phyloP scores from a whole-genome alignment of 768 basidiomycete genomes.

The Cubamyces lactineus region DNA sequence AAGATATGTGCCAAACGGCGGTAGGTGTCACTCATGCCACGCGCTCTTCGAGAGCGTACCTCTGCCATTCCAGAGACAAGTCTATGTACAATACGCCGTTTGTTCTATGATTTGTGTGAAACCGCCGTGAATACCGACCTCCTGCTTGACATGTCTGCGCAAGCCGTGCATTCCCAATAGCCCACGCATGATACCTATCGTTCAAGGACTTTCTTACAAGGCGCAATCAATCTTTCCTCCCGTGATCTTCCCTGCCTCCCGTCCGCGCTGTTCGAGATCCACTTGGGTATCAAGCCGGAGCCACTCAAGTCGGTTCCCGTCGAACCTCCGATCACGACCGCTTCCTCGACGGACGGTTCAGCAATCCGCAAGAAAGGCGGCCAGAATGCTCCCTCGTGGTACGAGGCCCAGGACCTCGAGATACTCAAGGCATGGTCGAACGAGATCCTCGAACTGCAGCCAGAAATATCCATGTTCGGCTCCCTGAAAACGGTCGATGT shows the following conservation, averaged over 20 bases:
- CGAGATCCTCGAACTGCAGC: conserved; percentile 76
- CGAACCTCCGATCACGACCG: conserved; percentile 56
- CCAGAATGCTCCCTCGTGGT: conserved; percentile 67
- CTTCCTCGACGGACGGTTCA: conserved; percentile 29
- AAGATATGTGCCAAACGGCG: background rate
- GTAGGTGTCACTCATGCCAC: background rate
- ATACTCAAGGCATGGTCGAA: conserved; percentile 82
- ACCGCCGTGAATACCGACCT: background rate
- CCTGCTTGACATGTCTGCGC: conserved; percentile 21
- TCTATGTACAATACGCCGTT: background rate
- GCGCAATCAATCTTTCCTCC: conserved; percentile 74
- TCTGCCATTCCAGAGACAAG: too few relatives aligned
- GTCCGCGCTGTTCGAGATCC: conserved; percentile 77
- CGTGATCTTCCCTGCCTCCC: conserved; percentile 75
- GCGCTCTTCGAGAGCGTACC: background rate
- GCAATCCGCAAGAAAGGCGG: conserved; percentile 41
- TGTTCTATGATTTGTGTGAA: background rate
- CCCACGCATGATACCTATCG: conserved; percentile 49
- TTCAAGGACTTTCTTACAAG: conserved; percentile 43
- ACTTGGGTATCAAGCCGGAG: conserved; percentile 74
- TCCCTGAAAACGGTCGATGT: conserved; percentile 82
- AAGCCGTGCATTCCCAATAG: conserved; percentile 40
- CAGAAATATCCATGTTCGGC: conserved; percentile 83
- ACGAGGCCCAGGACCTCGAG: conserved; percentile 78
- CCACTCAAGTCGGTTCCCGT: conserved; percentile 64